phyloP scores from a whole-genome alignment of 83 land plant species.

The Picea engelmannii region DNA sequence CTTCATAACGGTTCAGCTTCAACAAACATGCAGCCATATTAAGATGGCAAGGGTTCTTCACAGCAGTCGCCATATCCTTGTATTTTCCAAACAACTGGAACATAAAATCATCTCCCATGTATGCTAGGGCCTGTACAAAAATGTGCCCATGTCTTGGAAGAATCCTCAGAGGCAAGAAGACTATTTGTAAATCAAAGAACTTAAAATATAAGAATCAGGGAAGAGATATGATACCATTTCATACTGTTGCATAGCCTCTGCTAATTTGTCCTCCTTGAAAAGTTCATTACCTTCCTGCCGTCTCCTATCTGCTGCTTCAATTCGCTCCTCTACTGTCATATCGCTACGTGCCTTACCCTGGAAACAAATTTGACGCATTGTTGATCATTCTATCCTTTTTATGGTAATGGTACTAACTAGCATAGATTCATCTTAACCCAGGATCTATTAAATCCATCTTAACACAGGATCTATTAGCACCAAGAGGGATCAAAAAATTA shows the following conservation, averaged over 20 bases:
- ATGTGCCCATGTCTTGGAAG: neutral
- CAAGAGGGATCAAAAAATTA: no score
- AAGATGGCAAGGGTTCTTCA: slow-evolving; percentile 95
- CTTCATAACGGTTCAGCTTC: slow-evolving; percentile 78
- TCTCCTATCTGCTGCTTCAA: slow-evolving; percentile 92
- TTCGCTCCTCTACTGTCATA: slow-evolving; percentile 99
- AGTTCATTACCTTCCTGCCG: slow-evolving; percentile 81
- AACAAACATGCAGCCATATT: slow-evolving; percentile 95
- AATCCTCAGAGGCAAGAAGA: neutral
- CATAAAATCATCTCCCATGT: slow-evolving; percentile 99
- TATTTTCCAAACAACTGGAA: slow-evolving; percentile 99
- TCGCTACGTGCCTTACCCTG: slow-evolving; percentile 93
- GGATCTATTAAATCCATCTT: no score
- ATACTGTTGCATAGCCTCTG: slow-evolving; percentile 96
- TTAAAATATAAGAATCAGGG: neutral
- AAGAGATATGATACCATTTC: slow-evolving; percentile 78
- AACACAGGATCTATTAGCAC: no score
- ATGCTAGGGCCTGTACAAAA: slow-evolving; percentile 79
- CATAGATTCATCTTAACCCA: no score
- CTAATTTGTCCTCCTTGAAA: slow-evolving; percentile 85
- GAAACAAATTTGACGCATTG: neutral
- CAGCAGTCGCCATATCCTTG: slow-evolving; percentile 96
- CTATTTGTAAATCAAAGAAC: neutral
- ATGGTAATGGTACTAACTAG: no score
- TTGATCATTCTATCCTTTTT: no score